Base-by-base conservation (phyloP, 257 asterid genomes). In the Craterostigma plantagineum region DNA sequence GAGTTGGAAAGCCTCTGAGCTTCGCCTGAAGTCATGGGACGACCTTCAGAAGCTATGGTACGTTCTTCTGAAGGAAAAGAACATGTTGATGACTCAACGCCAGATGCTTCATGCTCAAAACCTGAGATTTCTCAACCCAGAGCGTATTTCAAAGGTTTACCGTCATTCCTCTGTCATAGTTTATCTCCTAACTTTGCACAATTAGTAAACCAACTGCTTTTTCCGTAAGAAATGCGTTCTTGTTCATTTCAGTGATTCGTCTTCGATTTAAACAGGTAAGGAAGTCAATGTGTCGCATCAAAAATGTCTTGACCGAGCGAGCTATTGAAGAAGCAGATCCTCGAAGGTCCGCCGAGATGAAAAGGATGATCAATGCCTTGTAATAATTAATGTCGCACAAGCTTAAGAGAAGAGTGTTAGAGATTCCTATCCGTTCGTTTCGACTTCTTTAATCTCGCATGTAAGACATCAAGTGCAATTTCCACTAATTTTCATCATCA, bases 1-100 rank as follows among this genome's bases (percentile, higher is more conserved):
- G 63, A 50, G 98, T 49, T 87, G 95, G 95, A 87, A 87, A 70
- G 95, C 98, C 54, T 50, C 81, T 57, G 95, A 87, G 58, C 72
- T 87, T 58, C 93, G 93, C 56, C 83, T 87, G 48, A 82, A 82
- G 75, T 82, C 95, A 13, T 87, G 98, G 98, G 95, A 87, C 63
- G 95, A 87, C 65, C 92, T 87, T 54, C 70, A 82, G 43, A 85
- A 82, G 74, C 80, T 87, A 8, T 87, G 95, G 95, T 74, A 64
- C 61, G 92, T 87, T 49, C 84, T 87, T 53, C 61, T 82, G 43
- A 79, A 74, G 78, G 93, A 82, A 60, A 82, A 79, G 65, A 87
- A 79, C 70, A 76, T 79, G 92, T 64, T 87, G 71, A 76, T 82
- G 93, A 71, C 85, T 52, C 93, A 87, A 58, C 82, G 92, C 7